Base-by-base conservation (phyloP, 73 alveolate species). In the Paraurostyla sp. region DNA sequence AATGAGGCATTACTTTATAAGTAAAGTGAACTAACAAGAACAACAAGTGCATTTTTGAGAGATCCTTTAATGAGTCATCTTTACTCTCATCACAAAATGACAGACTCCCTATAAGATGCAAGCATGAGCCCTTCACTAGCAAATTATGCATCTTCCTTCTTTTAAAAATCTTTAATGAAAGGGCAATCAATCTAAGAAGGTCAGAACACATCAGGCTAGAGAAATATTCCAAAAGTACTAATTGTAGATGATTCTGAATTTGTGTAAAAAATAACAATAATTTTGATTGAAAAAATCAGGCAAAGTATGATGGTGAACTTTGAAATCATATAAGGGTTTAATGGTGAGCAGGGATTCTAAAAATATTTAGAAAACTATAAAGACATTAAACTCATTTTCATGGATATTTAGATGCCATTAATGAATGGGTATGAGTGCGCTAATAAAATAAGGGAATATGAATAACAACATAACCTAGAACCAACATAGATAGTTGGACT, bases 221-320 rank as follows among this genome's bases (percentile, higher is more conserved):
- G n/a, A n/a, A n/a, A n/a, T n/a, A n/a, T n/a, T n/a, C n/a, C n/a
- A n/a, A n/a, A 69, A n/a, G 15, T 69, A 11, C 23, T 69, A 13
- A 38, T 69, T 41, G 63, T 69, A 41, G 84, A 69, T 69, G 84
- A 69, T 40, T 69, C 58, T 9, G 84, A 69, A 41, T 69, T 69
- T 32, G 23, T 69, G 6, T 41, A 69, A 29, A 69, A 38, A 62
- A 18, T 42, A 36, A 69, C 40, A 46, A 25, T 69, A 25, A 3
- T 43, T 2, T 40, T 41, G 35, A n/a, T 42, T 11, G 84, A 69
- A 7, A 69, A 69, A 36, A 3, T 69, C 7, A 4, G 62, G 40
- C 16, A 6, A 6, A 69, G 58, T 20, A 38, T 69, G 62, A 41
- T 41, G 62, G 62, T 69, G 15, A 33, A 69, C 42, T 69, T 69